Conservation (phyloP, 192 early-diverging fungal species). For the Coemansia sp. region DNA sequence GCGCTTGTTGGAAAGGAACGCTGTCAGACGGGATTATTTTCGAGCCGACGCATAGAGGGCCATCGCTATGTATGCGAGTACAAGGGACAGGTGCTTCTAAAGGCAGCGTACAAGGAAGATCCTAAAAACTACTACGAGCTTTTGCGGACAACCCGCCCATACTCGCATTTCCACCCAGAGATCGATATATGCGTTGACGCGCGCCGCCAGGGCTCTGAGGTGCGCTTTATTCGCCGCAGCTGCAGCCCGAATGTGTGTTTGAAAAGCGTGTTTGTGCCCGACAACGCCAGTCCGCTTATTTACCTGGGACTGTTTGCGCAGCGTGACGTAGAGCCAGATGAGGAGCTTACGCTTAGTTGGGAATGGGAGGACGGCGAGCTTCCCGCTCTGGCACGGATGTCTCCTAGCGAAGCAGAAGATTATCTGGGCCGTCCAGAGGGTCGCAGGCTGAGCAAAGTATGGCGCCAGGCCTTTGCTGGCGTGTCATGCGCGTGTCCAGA, state of each 20-base stretch:
- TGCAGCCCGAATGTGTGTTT: constrained; percentile 68
- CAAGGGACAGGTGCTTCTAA: constrained; percentile 69
- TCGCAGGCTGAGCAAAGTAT: constrained; percentile 53
- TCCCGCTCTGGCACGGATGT: constrained; percentile 41
- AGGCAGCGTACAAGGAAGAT: constrained; percentile 65
- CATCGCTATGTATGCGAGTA: constrained; percentile 71
- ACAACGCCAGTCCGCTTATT: constrained; percentile 53
- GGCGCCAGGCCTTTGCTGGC: constrained; percentile 54
- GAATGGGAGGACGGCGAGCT: constrained; percentile 61
- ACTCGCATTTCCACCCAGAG: constrained; percentile 66
- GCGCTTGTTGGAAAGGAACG: constrained; percentile 22
- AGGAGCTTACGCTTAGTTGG: constrained; percentile 74
- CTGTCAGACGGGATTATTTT: constrained; percentile 39
- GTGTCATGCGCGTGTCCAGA: constrained; percentile 41
- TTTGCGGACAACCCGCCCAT: constrained; percentile 62
- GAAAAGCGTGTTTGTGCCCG: constrained; percentile 59
- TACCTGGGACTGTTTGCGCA: constrained; percentile 69
- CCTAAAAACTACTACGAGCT: constrained; percentile 67
- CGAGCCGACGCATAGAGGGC: constrained; percentile 15
- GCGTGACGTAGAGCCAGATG: constrained; percentile 57
- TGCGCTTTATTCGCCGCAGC: constrained; percentile 65
- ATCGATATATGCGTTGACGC: constrained; percentile 71
- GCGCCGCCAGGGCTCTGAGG: constrained; percentile 66
- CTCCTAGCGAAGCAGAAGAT: constrained; percentile 35
- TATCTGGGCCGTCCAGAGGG: constrained; percentile 50